These are phyloP conservation scores for Chrysosporium keratinophilum DNA, from an alignment of 2,329 filamentous ascomycete genomes.

Conservation along the genomic window DNA sequence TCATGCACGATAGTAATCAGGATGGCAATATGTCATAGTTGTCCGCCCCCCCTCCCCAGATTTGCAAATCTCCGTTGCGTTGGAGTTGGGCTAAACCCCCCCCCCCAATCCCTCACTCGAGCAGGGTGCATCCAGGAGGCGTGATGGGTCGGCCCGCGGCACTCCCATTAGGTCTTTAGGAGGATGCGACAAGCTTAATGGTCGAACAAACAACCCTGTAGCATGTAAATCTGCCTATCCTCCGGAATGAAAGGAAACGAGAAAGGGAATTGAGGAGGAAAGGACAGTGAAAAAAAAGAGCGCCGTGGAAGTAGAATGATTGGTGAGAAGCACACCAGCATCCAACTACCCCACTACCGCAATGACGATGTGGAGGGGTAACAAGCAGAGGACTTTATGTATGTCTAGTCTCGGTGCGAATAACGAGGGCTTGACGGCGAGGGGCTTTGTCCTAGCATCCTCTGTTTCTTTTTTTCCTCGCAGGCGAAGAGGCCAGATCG, in stretches of 20 bases:
- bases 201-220: slow-evolving; percentile 11
- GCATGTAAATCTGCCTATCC: slow-evolving; percentile 13
- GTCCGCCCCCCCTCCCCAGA: slow-evolving; percentile 8
- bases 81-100: slow-evolving; percentile 12
- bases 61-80: slow-evolving; percentile 11
- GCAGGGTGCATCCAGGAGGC: slow-evolving; percentile 11
- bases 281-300: slow-evolving; percentile 1
- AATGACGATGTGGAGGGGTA: slow-evolving; percentile 7
- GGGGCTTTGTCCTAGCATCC: slow-evolving; percentile 3
- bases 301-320: slow-evolving; percentile 11
- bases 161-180: slow-evolving; percentile 29
- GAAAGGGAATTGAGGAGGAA: background rate
- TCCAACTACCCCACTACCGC: slow-evolving; percentile 10
- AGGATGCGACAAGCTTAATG: slow-evolving; percentile 14
- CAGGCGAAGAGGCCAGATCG: background rate
- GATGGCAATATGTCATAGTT: slow-evolving; percentile 15
- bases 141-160: slow-evolving; percentile 38
- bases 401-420: slow-evolving; percentile 4
- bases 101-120: background rate
- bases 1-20: slow-evolving; percentile 10
- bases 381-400: slow-evolving; percentile 5
- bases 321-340: background rate
- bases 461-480: background rate
- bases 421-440: background rate
- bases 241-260: slow-evolving; percentile 12